phyloP scores from a whole-genome alignment of 176 grass and related monocot species.

The Saccharum officinarum region DNA sequence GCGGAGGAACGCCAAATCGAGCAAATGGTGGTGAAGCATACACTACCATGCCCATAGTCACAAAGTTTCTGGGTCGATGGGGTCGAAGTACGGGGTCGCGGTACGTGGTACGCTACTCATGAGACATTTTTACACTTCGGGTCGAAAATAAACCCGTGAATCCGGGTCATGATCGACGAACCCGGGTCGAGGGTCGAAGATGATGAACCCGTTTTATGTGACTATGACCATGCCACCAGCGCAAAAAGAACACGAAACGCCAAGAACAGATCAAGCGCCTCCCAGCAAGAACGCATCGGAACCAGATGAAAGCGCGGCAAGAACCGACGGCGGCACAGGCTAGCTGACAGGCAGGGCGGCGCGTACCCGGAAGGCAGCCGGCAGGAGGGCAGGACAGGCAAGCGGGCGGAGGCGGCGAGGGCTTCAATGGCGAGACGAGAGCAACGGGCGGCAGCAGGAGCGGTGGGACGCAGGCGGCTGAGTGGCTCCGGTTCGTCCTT shows the following conservation, averaged over 20 bases:
- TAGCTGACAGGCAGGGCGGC: not conserved
- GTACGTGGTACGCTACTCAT: too few relatives aligned
- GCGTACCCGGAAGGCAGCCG: conserved; percentile 37
- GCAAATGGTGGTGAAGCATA: conserved; percentile 18
- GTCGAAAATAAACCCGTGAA: too few relatives aligned
- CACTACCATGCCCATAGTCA: not conserved
- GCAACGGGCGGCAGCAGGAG: not conserved
- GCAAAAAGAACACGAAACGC: not conserved
- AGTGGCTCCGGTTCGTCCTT: conserved; percentile 28
- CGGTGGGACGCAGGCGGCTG: conserved; percentile 7
- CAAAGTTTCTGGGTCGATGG: too few relatives aligned
- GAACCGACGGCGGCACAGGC: not conserved
- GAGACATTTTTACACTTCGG: too few relatives aligned
- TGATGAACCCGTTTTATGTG: too few relatives aligned
- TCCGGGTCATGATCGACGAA: too few relatives aligned
- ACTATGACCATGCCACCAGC: not conserved
- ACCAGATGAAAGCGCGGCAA: not conserved
- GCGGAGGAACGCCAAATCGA: conserved; percentile 17
- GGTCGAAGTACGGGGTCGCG: too few relatives aligned
- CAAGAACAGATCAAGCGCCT: conserved; percentile 26
- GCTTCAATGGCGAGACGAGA: conserved; percentile 19
- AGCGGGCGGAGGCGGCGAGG: not conserved
- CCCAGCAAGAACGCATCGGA: conserved; percentile 11
- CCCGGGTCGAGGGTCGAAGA: too few relatives aligned
- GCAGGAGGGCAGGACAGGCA: not conserved